Conservation (phyloP, 768 basidiomycete species). For the Clathrus columnatus region DNA sequence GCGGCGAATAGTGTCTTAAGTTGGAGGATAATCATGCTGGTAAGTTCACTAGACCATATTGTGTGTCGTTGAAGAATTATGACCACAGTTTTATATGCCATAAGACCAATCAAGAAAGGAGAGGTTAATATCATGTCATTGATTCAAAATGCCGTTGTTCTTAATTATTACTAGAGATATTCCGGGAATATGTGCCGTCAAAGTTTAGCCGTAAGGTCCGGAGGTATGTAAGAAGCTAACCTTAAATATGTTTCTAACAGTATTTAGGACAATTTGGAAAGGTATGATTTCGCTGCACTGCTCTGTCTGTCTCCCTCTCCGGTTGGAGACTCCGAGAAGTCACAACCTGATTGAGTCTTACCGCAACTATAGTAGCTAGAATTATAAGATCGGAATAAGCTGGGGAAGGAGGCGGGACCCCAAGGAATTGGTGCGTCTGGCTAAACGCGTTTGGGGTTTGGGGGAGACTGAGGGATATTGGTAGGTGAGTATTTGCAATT, state of each 20-base stretch:
- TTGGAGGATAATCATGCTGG: slow-evolving; percentile 19
- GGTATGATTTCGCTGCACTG: slow-evolving; percentile 52
- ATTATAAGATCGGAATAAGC: slow-evolving; percentile 37
- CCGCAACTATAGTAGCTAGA: slow-evolving; percentile 43
- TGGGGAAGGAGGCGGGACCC: slow-evolving; percentile 36
- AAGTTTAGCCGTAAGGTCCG: too few relatives aligned
- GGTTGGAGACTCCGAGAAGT: slow-evolving; percentile 38
- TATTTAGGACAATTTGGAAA: slow-evolving; percentile 38
- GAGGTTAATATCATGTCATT: too few relatives aligned
- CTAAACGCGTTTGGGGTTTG: slow-evolving; percentile 45
- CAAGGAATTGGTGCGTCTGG: slow-evolving; percentile 32
- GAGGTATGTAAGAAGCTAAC: not conserved
- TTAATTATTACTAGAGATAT: slow-evolving; percentile 49
- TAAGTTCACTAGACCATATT: not conserved
- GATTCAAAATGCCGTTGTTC: too few relatives aligned
- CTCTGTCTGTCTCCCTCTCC: slow-evolving; percentile 49
- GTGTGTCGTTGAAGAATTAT: not conserved
- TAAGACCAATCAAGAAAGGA: slow-evolving; percentile 44
- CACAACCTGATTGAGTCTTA: slow-evolving; percentile 34
- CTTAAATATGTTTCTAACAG: slow-evolving; percentile 1
- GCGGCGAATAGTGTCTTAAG: slow-evolving; percentile 60
- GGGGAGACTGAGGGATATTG: slow-evolving; percentile 57
- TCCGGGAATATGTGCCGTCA: slow-evolving; percentile 56
- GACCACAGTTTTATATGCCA: slow-evolving; percentile 32
- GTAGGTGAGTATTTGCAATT: slow-evolving; percentile 46